A percentile compares a stretch with the other conserved stretches of the same genome.
phyloP scores from a whole-genome alignment of 2,329 filamentous ascomycete genomes.

The Fusarium transvaalense region DNA sequence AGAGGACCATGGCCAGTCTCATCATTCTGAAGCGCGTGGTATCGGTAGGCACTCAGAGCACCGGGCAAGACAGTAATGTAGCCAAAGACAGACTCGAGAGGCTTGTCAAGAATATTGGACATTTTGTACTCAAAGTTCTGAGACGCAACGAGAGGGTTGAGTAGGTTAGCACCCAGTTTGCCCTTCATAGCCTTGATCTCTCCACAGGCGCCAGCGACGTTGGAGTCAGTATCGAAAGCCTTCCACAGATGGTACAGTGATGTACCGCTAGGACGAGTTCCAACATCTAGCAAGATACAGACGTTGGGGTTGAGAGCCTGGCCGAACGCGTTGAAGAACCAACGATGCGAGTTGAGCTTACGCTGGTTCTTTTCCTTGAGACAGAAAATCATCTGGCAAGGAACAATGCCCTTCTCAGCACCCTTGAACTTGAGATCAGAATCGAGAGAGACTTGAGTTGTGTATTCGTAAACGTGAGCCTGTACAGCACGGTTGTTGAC shows the following conservation, averaged over 20 bases:
- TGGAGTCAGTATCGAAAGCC: conserved; percentile 97
- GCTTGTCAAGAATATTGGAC: conserved; percentile 99
- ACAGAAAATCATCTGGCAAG: conserved; percentile 98
- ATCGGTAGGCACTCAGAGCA: conserved; percentile 94
- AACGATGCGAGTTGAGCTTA: conserved; percentile 97
- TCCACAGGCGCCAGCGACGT: conserved; percentile 94
- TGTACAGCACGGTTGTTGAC: conserved; percentile 97
- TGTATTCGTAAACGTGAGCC: conserved; percentile 98
- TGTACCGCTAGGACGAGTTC: conserved; percentile 88
- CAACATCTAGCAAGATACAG: conserved; percentile 96
- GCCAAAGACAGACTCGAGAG: conserved; percentile 94
- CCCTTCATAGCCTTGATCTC: conserved; percentile 99
- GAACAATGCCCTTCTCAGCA: conserved; percentile 98
- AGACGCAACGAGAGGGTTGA: conserved; percentile 95
- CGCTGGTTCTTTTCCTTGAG: conserved; percentile 97
- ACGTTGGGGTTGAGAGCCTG: conserved; percentile 93
- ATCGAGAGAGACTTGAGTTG: conserved; percentile 96
- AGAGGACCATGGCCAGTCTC: conserved; percentile 94
- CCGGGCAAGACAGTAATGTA: conserved; percentile 98
- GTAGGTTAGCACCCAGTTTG: conserved; percentile 80
- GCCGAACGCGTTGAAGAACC: conserved; percentile 99
- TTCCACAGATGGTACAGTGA: conserved; percentile 99
- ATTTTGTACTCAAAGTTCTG: conserved; percentile 99
- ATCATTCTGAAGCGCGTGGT: conserved; percentile 96
- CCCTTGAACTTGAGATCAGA: conserved; percentile 98